Percentiles rank a stretch among this genome's conserved stretches.
phyloP scores from a whole-genome alignment of 257 asterid genomes.

The Osmanthus fragrans region DNA sequence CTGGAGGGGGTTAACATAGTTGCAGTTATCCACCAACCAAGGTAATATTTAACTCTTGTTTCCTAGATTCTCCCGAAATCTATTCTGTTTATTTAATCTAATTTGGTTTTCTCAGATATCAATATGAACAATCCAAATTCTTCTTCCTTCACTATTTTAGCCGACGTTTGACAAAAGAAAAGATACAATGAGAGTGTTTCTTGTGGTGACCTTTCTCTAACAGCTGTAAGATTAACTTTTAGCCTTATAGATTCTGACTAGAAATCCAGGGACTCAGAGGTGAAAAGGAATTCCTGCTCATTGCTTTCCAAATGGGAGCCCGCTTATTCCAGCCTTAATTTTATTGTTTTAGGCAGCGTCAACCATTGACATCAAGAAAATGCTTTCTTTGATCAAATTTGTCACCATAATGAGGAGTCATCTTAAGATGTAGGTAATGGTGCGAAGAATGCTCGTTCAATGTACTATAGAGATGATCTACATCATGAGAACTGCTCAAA shows the following conservation, averaged over 20 bases:
- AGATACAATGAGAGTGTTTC: background rate
- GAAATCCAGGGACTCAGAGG: background rate
- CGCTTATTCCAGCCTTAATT: background rate
- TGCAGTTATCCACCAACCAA: constrained; percentile 98
- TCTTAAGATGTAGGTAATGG: background rate
- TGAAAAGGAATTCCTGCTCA: background rate
- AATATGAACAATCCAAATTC: background rate
- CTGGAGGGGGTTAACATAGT: constrained; percentile 81
- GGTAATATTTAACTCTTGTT: constrained; percentile 40
- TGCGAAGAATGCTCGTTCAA: background rate
- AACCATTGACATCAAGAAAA: background rate
- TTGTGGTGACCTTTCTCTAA: background rate
- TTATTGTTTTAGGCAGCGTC: background rate
- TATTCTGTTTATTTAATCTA: background rate
- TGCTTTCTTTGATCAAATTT: background rate
- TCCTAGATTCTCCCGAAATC: background rate
- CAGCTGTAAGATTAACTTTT: background rate
- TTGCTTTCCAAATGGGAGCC: background rate
- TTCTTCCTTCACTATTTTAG: background rate
- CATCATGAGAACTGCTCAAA: background rate
- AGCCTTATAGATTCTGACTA: background rate
- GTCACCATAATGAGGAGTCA: background rate
- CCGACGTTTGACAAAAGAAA: background rate
- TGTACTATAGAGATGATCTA: background rate
- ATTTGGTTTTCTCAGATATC: background rate